phyloP scores from a whole-genome alignment of 2,329 filamentous ascomycete species.

The Chaetomium sp. region DNA sequence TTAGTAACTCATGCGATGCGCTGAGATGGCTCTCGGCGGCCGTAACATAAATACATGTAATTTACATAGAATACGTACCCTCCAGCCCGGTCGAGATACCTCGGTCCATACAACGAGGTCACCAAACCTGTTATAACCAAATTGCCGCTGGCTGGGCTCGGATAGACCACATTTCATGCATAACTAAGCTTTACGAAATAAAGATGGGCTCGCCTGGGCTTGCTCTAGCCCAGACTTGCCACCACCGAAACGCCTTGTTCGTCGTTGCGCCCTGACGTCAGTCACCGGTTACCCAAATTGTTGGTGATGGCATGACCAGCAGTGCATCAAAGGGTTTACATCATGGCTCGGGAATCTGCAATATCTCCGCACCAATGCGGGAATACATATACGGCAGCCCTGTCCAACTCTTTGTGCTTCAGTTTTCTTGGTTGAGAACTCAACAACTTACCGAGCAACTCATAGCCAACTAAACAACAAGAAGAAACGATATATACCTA shows the following conservation, averaged over 20 bases:
- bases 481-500: not conserved
- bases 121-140: too few species aligned
- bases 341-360: not conserved
- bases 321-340: slow-evolving; percentile 2
- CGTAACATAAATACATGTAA: too few species aligned
- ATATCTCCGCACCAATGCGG: not conserved
- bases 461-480: not conserved
- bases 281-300: not conserved
- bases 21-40: too few species aligned
- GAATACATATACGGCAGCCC: not conserved
- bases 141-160: too few species aligned
- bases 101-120: too few species aligned
- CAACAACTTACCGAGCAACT: not conserved
- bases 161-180: too few species aligned
- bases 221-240: not conserved
- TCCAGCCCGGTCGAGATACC: too few species aligned
- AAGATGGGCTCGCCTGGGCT: not conserved
- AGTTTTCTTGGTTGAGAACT: not conserved
- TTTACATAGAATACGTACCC: too few species aligned
- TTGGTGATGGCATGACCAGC: slow-evolving; percentile 10
- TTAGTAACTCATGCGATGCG: too few species aligned
- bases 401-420: too few species aligned
- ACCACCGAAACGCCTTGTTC: not conserved
- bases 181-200: too few species aligned
- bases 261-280: slow-evolving; percentile 11